Base-by-base conservation (phyloP, 768 basidiomycete genomes). In the Mrakia blollopis region DNA sequence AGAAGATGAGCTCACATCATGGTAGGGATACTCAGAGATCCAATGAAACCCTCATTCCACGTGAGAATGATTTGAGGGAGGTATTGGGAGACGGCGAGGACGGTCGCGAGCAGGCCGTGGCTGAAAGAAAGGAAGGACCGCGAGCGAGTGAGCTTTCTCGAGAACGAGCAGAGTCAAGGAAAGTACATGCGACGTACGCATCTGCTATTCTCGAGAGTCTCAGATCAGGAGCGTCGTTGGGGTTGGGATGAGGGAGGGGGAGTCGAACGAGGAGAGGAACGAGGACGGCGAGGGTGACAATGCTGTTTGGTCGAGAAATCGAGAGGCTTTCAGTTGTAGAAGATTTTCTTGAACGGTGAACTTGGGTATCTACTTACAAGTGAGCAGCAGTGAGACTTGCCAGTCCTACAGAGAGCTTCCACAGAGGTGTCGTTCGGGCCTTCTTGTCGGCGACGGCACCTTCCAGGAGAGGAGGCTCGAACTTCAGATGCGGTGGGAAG, bases 11-110 rank as follows among this genome's bases (percentile, higher is more conserved):
- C 73, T 47, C 44, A 74, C 73, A 74, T 85, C 96, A 99, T 98
- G 89, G 93, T 98, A 0, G 91, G 91, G 75, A 99, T 92, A 81
- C 93, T 94, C 23, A 98, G 86, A 0, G 94, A 93, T 3, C 96
- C 96, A 13, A 98, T 94, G 18, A 96, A 74, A 11, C 72, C 72
- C 35, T 78, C 77, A 1, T 60, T 10, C 30, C 41, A 97, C 0
- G 95, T 98, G 78, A 90, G 89, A 18, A 88, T 79, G 35, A 99
- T 86, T 83, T 97, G 95, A 0, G 96, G 95, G 0, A 89, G 87
- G 78, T 98, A 99, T 83, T 99, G 95, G 8, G 91, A 84, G 6
- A 89, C 88, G 0, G 94, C 91, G 8, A 97, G 87, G 0, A 89
- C 52, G 3, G 92, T 91, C 1, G 92, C 91, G 2, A 89, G 87